Evolutionary conservation across 2,329 filamentous ascomycete species (phyloP), one percentile per base, ranked within the genome.

Genomic region (Raffaelea ambrosiae): DNA sequence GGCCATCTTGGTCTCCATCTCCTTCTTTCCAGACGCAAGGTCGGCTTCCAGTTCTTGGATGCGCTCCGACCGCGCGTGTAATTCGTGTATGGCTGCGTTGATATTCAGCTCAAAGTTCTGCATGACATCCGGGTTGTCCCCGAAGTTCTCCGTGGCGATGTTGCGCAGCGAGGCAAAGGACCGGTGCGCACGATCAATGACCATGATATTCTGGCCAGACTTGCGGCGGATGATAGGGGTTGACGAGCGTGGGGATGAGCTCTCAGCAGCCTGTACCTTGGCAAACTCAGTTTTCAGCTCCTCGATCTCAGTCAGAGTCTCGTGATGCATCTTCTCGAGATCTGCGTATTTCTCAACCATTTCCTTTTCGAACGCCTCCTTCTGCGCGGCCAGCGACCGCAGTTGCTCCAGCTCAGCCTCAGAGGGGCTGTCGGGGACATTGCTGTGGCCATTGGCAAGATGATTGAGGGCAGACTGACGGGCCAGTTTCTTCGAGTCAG

Each of bases 1-100:
- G 26, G 88, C 87, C 73, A 91, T 89, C 77, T 98, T 98, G 53
- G 79, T 83, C 61, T 98, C 93, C 84, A 97, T 95, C 65, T 98
- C 93, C 70, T 89, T 95, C 71, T 88, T 93, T 20, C 89, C 80
- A 4, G 81, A 83, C 22, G 82, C 73, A 48, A 96, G 79, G 56
- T 95, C 91, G 5, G 82, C 81, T 64, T 98, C 93, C 14, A 98
- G 73, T 58, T 90, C 83, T 60, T 94, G 87, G 46, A 96, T 90
- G 23, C 90, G 83, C 63, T 97, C 90, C 36, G 90, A 90, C 39
- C 90, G 82, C 10, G 76, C 76, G 54, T 95, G 86, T 31, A 98
- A 73, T 62, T 98, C 93, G 57, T 93, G 87, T 83, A 96, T 91
- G 49, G 91, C 88, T 2, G 88, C 79, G 59, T 93, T 93, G 39